These are phyloP conservation scores for Pseudogymnoascus pannorum DNA, from an alignment of 2,329 filamentous ascomycete species.

Conservation along the genomic window DNA sequence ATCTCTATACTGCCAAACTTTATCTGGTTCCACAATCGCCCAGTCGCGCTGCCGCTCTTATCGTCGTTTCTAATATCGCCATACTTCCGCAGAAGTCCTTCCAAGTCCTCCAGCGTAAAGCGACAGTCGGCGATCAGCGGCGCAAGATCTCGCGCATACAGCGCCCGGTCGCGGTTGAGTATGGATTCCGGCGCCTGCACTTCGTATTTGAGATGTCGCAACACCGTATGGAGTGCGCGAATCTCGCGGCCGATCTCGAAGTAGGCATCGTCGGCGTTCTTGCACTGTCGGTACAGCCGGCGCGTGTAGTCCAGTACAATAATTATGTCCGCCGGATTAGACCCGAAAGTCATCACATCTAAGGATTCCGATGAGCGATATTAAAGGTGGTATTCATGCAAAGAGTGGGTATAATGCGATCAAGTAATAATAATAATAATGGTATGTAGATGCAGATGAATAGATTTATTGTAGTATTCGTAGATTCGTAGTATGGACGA, in stretches of 20 bases:
- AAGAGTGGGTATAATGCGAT: neutral
- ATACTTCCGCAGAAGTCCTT: slow-evolving; percentile 44
- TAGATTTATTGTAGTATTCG: neutral
- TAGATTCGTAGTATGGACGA: neutral
- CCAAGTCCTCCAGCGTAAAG: slow-evolving; percentile 47
- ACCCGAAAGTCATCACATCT: slow-evolving; percentile 26
- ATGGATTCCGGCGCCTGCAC: slow-evolving; percentile 49
- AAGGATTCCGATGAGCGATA: neutral
- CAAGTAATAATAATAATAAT: neutral
- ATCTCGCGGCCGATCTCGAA: slow-evolving; percentile 43
- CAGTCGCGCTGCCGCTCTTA: slow-evolving; percentile 14
- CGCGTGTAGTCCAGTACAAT: slow-evolving; percentile 48
- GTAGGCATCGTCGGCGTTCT: slow-evolving; percentile 38
- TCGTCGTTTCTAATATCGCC: slow-evolving; percentile 17
- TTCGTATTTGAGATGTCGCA: slow-evolving; percentile 52
- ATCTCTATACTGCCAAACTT: slow-evolving; percentile 26
- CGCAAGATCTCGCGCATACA: slow-evolving; percentile 43
- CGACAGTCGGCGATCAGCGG: slow-evolving; percentile 49
- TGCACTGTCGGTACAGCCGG: slow-evolving; percentile 47
- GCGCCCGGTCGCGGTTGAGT: slow-evolving; percentile 38
- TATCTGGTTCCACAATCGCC: slow-evolving; percentile 23
- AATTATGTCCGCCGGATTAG: slow-evolving; percentile 39
- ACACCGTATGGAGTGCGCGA: slow-evolving; percentile 45
- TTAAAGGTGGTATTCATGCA: slow-evolving; percentile 5
- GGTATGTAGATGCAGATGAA: neutral